Percentiles rank a stretch among this genome's conserved stretches.
These are phyloP conservation scores for Nakaseomyces sp. DNA, from an alignment of 1,139 yeast species.

Conservation along the genomic window DNA sequence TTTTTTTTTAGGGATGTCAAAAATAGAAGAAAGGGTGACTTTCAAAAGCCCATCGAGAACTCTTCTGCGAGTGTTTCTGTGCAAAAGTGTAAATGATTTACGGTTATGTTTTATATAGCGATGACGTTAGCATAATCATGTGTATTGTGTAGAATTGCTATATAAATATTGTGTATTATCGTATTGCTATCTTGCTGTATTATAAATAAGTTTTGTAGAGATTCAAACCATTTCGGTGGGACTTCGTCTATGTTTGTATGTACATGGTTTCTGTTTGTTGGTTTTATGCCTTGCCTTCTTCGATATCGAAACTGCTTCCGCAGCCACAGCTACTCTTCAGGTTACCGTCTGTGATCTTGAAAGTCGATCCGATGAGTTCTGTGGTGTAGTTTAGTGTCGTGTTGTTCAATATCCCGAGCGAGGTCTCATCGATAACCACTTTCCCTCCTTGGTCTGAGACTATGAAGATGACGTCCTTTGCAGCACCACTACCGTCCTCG, in stretches of 20 bases:
- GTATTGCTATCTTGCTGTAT: too few relatives aligned
- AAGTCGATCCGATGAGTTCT: constrained; percentile 90
- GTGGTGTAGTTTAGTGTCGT: constrained; percentile 83
- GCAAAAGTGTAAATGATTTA: too few relatives aligned
- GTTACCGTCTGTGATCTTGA: constrained; percentile 80
- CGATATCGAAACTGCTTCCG: constrained; percentile 85
- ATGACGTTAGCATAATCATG: too few relatives aligned
- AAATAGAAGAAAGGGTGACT: too few relatives aligned
- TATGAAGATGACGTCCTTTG: constrained; percentile 18
- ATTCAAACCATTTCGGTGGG: too few relatives aligned
- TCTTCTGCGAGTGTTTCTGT: too few relatives aligned
- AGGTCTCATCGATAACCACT: constrained; percentile 69
- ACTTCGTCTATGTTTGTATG: not conserved
- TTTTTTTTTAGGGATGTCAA: too few relatives aligned
- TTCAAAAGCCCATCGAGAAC: too few relatives aligned
- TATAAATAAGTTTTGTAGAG: too few relatives aligned
- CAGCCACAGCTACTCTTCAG: constrained; percentile 94
- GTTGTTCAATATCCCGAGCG: constrained; percentile 74
- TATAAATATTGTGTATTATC: too few relatives aligned
- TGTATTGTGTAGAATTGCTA: too few relatives aligned
- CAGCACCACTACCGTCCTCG: constrained; percentile 48
- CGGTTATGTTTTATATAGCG: too few relatives aligned
- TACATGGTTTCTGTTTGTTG: not conserved
- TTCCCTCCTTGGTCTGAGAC: constrained; percentile 25
- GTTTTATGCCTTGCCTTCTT: constrained; percentile 5